Base-by-base conservation (phyloP, 1,284 basidiomycete species). In the Rhodotorula sp. region DNA sequence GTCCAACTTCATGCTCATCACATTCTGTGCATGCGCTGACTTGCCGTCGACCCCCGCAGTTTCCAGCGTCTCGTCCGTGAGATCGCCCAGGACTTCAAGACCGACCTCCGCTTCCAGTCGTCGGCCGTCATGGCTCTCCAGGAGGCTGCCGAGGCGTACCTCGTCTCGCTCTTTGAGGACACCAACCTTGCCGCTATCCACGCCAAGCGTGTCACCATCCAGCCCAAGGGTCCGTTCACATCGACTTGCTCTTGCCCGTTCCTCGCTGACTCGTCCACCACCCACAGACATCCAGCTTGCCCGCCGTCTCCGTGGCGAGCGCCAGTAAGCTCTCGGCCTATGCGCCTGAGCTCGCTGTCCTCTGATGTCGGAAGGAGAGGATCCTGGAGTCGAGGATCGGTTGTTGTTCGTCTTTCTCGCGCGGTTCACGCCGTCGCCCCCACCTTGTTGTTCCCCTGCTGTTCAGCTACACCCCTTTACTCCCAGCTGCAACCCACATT, bases 161-260 rank as follows among this genome's bases (percentile, higher is more conserved):
- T 93, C 77, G 92, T 94, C 82, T 91, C 90, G 41, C 85, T 93
- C 78, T 95, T 96, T 82, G 84, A 85, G 82, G 79, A 92, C 82
- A 82, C 82, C 78, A 83, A 83, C 80, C 78, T 83, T 76, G 81
- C 81, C 76, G 82, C 81, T 66, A 85, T 84, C 79, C 84, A 85
- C 81, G 85, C 85, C 80, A 85, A 86, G 82, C 84, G 81, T 79
- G 87, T 88, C 50, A 88, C 84, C 75, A 85, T 85, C 80, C 97
- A 77, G 68, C 77, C 79, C 48, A 79, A 80, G 84, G 90, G 57
- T 68, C 7, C 46, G 53, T 61, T n/a, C 44, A 2, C 44, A 7
- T 21, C 12, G 7, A 12, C 21, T 16, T 21, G 19, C 9, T 13
- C 42, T 16, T 12, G 3, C 13, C 8, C 44, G 19, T 17, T 45